Base-by-base conservation (phyloP, 306 rosid species). In the Casuarina cunninghamiana region DNA sequence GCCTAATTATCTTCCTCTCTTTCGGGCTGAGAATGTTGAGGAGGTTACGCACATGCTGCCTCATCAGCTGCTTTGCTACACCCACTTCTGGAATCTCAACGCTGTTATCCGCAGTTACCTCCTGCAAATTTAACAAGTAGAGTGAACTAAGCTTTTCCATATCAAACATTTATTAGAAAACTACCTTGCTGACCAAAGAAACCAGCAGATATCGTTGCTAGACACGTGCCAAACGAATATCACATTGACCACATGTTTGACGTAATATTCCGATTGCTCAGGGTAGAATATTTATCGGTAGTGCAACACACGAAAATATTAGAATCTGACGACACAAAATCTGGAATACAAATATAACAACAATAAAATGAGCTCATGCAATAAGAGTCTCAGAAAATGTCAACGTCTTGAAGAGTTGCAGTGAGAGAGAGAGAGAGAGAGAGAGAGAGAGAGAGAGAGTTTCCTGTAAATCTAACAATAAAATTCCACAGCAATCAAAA, bases 61-160 rank as follows among this genome's bases (percentile, higher is more conserved):
- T 84, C 98, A 94, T 94, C 71, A 87, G 84, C 83, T 88, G 93
- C 88, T 86, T 94, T 19, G 83, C 78, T 41, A 90, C 93, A 58
- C 80, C 72, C 75, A 84, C 79, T 46, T 87, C 86, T 53, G 97
- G 97, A 76, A 69, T 80, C 86, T 92, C 97, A 45, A 85, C 62
- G 46, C 88, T 71, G 12, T 88, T 41, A 79, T 92, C 97, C 49
- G 98, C 95, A 68, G 95, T 95, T 72, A 92, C 67, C 85, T 95
- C 98, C 98, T 95, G 93, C 84, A 80, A 71, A 74, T 38, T 69
- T 19, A 77, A 78, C 41, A 57, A 62, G 15, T 43, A 50, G 61
- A 41, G 26, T 83, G 44, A 75, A 49, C 61, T 51, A 26, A 15
- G 6, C 26, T 9, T 8, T 66, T 42, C 10, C 32, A 3, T 2